Percentiles rank a stretch among this genome's conserved stretches.
Evolutionary conservation across 228 moss, liverwort and hornwort species (phyloP).

Genomic region (Sphagnum magellanicum): DNA sequence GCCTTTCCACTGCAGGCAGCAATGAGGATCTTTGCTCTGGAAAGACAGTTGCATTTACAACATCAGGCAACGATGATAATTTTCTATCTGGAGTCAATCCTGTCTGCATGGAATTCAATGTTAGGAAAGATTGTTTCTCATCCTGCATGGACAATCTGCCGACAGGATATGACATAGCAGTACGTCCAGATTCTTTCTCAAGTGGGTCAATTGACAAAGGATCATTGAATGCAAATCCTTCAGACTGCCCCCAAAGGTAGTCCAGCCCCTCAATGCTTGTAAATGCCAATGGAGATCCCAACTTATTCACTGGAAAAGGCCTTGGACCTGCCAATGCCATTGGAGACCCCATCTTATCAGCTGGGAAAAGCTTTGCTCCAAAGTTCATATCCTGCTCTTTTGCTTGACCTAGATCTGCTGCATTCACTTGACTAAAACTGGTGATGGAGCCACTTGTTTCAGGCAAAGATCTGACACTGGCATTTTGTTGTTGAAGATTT

Average conservation of each 20-base stretch:
- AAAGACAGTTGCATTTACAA: constrained; percentile 9
- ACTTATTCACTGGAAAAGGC: constrained; percentile 26
- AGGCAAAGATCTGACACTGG: constrained; percentile 25
- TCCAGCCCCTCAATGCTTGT: constrained; percentile 56
- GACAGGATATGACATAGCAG: constrained; percentile 13
- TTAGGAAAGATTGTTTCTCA: constrained; percentile 25
- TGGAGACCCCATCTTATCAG: constrained; percentile 45
- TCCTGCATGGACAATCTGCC: constrained; percentile 23
- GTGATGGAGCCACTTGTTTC: constrained; percentile 29
- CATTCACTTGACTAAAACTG: constrained; percentile 24
- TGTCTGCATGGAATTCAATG: constrained; percentile 26
- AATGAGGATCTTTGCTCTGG: constrained; percentile 32
- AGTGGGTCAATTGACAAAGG: constrained; percentile 27
- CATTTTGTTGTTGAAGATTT: constrained; percentile 25
- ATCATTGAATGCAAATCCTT: constrained; percentile 54
- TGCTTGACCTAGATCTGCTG: constrained; percentile 23
- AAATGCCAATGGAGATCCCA: constrained; percentile 38
- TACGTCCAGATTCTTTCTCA: constrained; percentile 24
- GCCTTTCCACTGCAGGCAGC: constrained; percentile 5
- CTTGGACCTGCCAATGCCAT: constrained; percentile 12
- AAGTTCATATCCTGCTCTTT: constrained; percentile 23
- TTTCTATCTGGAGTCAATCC: constrained; percentile 22
- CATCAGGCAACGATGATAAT: constrained; percentile 13
- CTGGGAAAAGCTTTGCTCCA: constrained; percentile 18
- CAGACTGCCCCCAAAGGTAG: constrained; percentile 39